Percentiles rank a stretch among this genome's conserved stretches.
phyloP scores from a whole-genome alignment of 2,329 filamentous ascomycete genomes.

The Fusarium ramigenum region DNA sequence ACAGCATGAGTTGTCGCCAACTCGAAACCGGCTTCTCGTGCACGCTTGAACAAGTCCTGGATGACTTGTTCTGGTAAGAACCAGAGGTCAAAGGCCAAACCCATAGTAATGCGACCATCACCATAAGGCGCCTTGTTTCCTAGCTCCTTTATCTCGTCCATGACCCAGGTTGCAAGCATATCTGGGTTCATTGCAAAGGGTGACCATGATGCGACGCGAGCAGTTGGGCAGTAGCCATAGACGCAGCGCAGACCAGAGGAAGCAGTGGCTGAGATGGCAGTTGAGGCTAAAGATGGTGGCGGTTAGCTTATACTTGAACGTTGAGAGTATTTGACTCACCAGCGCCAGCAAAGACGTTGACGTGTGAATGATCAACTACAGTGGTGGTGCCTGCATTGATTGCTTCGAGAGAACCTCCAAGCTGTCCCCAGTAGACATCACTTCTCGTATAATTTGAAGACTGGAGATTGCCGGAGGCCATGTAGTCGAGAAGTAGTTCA shows the following conservation, averaged over 20 bases:
- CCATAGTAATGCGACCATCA: not conserved
- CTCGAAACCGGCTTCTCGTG: not conserved
- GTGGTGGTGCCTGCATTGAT: conserved; percentile 27
- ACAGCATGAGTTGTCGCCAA: conserved; percentile 4
- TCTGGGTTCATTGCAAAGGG: not conserved
- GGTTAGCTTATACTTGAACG: not conserved
- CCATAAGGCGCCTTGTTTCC: not conserved
- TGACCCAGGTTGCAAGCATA: not conserved
- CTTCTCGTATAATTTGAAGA: not conserved
- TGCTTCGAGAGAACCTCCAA: conserved; percentile 18
- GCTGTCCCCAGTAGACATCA: conserved; percentile 23
- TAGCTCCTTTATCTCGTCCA: not conserved
- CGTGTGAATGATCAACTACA: conserved; percentile 21
- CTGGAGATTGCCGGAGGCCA: not conserved
- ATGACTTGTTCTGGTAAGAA: not conserved
- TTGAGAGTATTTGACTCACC: not conserved
- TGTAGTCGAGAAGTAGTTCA: conserved; percentile 9
- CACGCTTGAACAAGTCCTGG: not conserved
- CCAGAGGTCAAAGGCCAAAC: conserved; percentile 16
- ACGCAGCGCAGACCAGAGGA: conserved; percentile 9
- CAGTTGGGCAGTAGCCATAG: conserved; percentile 13
- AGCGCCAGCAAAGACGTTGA: not conserved
- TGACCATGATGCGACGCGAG: conserved; percentile 1
- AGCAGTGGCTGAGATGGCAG: conserved; percentile 1
- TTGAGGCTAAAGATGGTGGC: not conserved